Conservation (phyloP, 2,329 filamentous ascomycete genomes). For the Aspergillus sp. region DNA sequence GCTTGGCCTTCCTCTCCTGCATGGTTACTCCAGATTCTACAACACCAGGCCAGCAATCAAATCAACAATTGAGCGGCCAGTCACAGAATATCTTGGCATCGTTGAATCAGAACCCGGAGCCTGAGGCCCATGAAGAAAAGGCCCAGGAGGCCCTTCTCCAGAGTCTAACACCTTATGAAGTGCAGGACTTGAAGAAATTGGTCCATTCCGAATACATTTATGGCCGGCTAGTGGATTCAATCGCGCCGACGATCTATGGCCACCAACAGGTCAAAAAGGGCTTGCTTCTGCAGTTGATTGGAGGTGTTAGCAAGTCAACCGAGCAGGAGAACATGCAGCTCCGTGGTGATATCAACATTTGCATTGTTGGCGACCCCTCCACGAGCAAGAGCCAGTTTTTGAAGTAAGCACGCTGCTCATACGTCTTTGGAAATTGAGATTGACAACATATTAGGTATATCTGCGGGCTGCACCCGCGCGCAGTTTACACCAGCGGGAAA, state of each 20-base stretch:
- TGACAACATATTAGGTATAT: constrained; percentile 63
- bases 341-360: constrained; percentile 96
- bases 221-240: constrained; percentile 78
- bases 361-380: constrained; percentile 91
- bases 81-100: constrained; percentile 77
- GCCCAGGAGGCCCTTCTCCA: constrained; percentile 80
- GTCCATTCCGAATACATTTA: constrained; percentile 96
- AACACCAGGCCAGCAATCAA: constrained; percentile 64
- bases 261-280: constrained; percentile 98
- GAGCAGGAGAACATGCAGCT: constrained; percentile 82
- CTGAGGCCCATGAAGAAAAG: constrained; percentile 69
- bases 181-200: constrained; percentile 84
- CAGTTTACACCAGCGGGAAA: constrained; percentile 96
- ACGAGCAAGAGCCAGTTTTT: constrained; percentile 97
- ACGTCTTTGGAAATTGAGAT: no score
- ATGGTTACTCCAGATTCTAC: constrained; percentile 89
- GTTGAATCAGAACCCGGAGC: constrained; percentile 61
- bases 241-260: constrained; percentile 94
- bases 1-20: constrained; percentile 90
- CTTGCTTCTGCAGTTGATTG: constrained; percentile 83
- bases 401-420: constrained; percentile 46
- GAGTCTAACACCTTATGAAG: constrained; percentile 76
- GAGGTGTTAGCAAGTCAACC: constrained; percentile 87
- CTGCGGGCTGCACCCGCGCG: constrained; percentile 89
- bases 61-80: constrained; percentile 59